Base-by-base conservation (phyloP, 139 green algal species). In the Tetradesmus obliquus region DNA sequence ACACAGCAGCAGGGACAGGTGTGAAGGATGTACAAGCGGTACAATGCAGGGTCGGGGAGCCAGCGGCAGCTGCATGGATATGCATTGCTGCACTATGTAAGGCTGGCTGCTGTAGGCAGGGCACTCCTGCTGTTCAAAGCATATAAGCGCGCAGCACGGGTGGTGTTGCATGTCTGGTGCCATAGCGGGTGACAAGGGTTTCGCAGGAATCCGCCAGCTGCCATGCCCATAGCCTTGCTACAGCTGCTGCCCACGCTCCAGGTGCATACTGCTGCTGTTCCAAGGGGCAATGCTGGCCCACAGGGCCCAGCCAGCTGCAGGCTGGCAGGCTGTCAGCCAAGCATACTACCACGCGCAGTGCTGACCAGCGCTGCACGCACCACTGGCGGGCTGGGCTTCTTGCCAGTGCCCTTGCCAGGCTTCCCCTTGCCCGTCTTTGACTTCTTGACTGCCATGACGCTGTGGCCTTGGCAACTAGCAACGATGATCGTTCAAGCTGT, bases 361-460 rank as follows among this genome's bases (percentile, higher is more conserved):
- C 66, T 76, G 66, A 76, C 66, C 66, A 76, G 66, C 66, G 66
- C 66, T 24, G 66, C 66, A 66, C 88, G 54, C 22, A 91, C 89
- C 76, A 66, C 76, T 4, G 76, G 79, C 12, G 76, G 88, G 32
- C 72, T 86, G 58, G 92, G 84, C 92, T 92, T 94, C 80, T 91
- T 92, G 45, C 66, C 57, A 60, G 90, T 24, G 74, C 74, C 86
- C 62, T 92, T 93, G 58, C 84, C 81, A 24, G 86, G 86, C 51
- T 92, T 92, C 54, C 58, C 83, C 74, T 92, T 94, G 45, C 88
- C 81, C 87, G 71, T 69, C 74, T 93, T 93, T 6, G 80, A 60
- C 72, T 90, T 93, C 66, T 93, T 93, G 54, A 91, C 88, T 5
- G 87, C 90, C 92, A 93, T 94, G 71, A 58, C 60, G 60, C 60